Percentiles rank a stretch among this genome's conserved stretches.
Evolutionary conservation across 176 grass and related monocot species (phyloP).

Genomic region (Urochloa ruziziensis): DNA sequence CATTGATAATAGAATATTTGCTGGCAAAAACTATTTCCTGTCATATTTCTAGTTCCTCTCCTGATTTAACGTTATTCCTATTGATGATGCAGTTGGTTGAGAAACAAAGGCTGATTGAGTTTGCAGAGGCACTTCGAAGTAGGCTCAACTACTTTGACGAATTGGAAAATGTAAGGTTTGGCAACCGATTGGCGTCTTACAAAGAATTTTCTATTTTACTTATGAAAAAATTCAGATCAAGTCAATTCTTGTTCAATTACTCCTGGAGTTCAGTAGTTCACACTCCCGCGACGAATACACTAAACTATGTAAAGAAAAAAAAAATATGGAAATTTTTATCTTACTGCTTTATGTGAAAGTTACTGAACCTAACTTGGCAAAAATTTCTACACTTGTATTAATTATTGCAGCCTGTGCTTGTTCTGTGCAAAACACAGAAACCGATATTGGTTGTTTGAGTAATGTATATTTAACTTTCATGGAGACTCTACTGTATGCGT

Average conservation of each 20-base stretch:
- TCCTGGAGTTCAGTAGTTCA: constrained; percentile 17
- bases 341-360: neutral
- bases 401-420: neutral
- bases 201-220: constrained; percentile 7
- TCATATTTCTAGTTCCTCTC: neutral
- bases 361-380: neutral
- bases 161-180: constrained; percentile 95
- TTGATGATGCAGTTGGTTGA: constrained; percentile 69
- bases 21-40: neutral
- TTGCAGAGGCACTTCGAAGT: constrained; percentile 88
- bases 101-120: constrained; percentile 96
- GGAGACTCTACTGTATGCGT: neutral
- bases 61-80: constrained; percentile 6
- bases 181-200: constrained; percentile 18
- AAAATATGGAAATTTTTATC: neutral
- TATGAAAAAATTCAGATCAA: too few species aligned
- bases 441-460: neutral
- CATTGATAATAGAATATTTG: neutral
- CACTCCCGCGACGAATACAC: neutral
- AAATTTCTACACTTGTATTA: neutral
- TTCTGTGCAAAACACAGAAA: neutral
- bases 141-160: constrained; percentile 95
- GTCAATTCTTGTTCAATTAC: constrained; percentile 4
- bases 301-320: constrained; percentile 7
- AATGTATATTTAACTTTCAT: neutral